Evolutionary conservation across 2,329 filamentous ascomycete genomes (phyloP).

Genomic region (Raffaelea albimanens): DNA sequence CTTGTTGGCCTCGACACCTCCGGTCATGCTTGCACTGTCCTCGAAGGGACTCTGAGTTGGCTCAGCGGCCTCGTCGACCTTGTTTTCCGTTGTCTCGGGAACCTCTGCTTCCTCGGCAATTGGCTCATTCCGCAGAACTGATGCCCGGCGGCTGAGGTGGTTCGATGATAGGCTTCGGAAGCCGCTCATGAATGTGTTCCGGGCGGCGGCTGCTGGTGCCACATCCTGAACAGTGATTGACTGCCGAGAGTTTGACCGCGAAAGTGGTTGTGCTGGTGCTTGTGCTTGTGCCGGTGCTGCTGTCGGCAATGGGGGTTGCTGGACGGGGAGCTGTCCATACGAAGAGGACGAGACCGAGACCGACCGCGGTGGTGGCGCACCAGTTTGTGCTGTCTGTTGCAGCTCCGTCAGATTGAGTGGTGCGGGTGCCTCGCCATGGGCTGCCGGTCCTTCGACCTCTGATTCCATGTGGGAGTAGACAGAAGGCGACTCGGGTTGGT

Average conservation of each 20-base stretch:
- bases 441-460: constrained; percentile 4
- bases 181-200: constrained; percentile 9
- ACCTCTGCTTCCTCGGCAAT: constrained; percentile 32
- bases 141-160: constrained; percentile 15
- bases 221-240: constrained; percentile 1
- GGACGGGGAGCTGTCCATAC: constrained; percentile 10
- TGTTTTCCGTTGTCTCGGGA: not conserved
- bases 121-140: constrained; percentile 23
- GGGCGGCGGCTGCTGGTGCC: not conserved
- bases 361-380: constrained; percentile 29
- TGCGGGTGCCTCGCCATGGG: constrained; percentile 38
- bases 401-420: constrained; percentile 57
- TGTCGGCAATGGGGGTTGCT: not conserved
- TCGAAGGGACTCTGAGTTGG: not conserved
- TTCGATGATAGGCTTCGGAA: constrained; percentile 16
- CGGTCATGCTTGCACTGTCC: not conserved
- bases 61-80: not conserved
- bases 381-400: constrained; percentile 51
- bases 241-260: constrained; percentile 15
- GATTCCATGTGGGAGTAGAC: not conserved
- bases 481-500: not conserved
- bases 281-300: not conserved
- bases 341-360: constrained; percentile 17
- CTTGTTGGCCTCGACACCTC: constrained; percentile 8
- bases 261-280: constrained; percentile 3